phyloP scores from a whole-genome alignment of 805 yeast genomes.

The Kodamaea kaohsiungensis region DNA sequence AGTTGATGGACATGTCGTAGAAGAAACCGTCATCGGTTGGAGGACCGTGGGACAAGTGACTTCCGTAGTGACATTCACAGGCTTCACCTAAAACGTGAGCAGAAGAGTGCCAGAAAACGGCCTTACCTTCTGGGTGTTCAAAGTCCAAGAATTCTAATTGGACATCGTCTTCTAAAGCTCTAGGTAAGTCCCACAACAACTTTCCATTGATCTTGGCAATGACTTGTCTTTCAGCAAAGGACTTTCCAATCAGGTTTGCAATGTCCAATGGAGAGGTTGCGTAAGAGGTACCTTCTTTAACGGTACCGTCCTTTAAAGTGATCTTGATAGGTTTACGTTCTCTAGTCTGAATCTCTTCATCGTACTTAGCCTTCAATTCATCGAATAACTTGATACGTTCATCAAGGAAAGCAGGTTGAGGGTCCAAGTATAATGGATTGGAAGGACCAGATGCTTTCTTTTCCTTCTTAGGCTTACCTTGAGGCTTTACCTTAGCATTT shows the following conservation, averaged over 20 bases:
- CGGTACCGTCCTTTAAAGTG: constrained; percentile 83
- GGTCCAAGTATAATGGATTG: constrained; percentile 53
- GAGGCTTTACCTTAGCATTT: constrained; percentile 14
- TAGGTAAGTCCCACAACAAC: constrained; percentile 81
- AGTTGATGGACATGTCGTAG: constrained; percentile 88
- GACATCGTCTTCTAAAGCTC: constrained; percentile 81
- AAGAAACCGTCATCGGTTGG: constrained; percentile 98
- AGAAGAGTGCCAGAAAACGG: constrained; percentile 98
- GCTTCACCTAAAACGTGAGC: constrained; percentile 99
- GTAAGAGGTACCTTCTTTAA: constrained; percentile 77
- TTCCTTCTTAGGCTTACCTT: constrained; percentile 20
- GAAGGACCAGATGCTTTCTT: constrained; percentile 38
- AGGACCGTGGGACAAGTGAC: constrained; percentile 86
- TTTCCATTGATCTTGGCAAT: constrained; percentile 88
- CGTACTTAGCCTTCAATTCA: constrained; percentile 73
- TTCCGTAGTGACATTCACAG: constrained; percentile 94
- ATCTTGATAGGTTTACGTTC: constrained; percentile 63
- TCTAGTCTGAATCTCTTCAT: constrained; percentile 66
- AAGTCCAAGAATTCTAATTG: constrained; percentile 83
- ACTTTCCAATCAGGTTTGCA: constrained; percentile 81
- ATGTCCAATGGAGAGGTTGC: constrained; percentile 89
- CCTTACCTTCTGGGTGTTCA: constrained; percentile 90
- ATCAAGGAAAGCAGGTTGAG: constrained; percentile 83
- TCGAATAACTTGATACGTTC: constrained; percentile 79
- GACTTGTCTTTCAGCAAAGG: constrained; percentile 85